Evolutionary conservation across 2,329 filamentous ascomycete genomes (phyloP), one percentile per base, ranked within the genome.

Genomic region (Ophiostoma pallidulum): DNA sequence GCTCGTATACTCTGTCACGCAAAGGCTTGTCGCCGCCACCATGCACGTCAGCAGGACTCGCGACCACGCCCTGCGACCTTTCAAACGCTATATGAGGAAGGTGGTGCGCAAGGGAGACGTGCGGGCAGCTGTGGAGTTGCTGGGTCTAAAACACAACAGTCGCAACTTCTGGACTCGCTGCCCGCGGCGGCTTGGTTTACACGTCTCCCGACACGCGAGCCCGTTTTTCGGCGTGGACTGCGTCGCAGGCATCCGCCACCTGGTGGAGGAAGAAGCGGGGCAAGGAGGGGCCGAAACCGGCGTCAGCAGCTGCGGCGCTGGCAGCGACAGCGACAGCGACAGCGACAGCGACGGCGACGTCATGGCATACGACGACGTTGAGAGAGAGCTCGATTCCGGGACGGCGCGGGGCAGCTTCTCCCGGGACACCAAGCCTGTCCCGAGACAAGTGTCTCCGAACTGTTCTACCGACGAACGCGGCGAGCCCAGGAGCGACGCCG

Each of bases 1-100:
- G 8, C 63, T 95, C 2, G 70, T 75, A 0, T 61, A 84, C 1
- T 84, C 76, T 45, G 55, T 92, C 13, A 90, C 85, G 0, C 78
- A 77, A 50, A 74, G 85, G 12, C 65, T 95, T 1, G 69, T 92
- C 12, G 47, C 85, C 40, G 77, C 84, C 0, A 70, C 78, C 0
- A 66, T 92, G 0, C 84, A 83, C 56, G 76, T 87, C 49, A 77
- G 82, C n/a, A 74, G 77, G 60, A 83, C 84, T 2, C 74, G 87
- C 36, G 45, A 70, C 79, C 4, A 71, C 68, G 54, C 62, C 54
- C 8, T 49, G 51, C 7, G 48, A 55, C 56, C 64, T 20, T 51
- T 60, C 4, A 18, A 31, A 4, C 31, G 16, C 13, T 49, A 54
- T 1, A 57, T 61, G 2, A 57, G 57, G 4, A 51, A 56, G 4